Conservation (phyloP, 2,329 filamentous ascomycete genomes). For the Emergomyces pasteurianus region DNA sequence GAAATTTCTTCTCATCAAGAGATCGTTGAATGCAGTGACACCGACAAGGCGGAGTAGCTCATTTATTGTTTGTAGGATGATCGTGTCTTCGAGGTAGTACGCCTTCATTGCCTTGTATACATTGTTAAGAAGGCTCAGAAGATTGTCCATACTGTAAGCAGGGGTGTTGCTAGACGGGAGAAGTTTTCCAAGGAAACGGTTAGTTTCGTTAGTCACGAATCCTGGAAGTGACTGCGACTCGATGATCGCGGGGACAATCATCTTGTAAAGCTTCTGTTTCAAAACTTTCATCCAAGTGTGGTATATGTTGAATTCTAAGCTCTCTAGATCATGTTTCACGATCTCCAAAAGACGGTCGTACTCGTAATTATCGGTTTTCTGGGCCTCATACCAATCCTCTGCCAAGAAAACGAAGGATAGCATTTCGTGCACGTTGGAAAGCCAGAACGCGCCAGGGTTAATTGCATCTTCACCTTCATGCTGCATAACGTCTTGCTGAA, state of each 20-base stretch:
- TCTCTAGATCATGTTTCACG: conserved; percentile 97
- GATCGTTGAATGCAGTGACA: conserved; percentile 95
- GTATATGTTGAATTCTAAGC: conserved; percentile 98
- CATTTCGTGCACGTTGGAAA: conserved; percentile 99
- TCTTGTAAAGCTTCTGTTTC: conserved; percentile 98
- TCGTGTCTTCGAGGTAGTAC: conserved; percentile 91
- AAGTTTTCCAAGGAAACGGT: conserved; percentile 94
- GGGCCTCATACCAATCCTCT: conserved; percentile 98
- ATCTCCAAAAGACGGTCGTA: conserved; percentile 96
- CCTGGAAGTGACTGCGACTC: conserved; percentile 96
- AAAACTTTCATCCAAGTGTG: conserved; percentile 99
- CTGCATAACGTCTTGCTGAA: conserved; percentile 98
- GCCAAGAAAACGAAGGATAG: conserved; percentile 97
- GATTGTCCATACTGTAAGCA: conserved; percentile 99
- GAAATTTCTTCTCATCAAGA: conserved; percentile 96
- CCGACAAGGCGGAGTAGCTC: conserved; percentile 87
- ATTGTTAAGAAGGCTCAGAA: conserved; percentile 88
- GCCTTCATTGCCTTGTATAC: conserved; percentile 99
- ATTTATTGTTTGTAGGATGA: conserved; percentile 90
- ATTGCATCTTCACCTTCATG: conserved; percentile 95
- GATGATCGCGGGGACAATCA: conserved; percentile 98
- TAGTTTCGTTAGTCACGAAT: conserved; percentile 97
- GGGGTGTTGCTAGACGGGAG: conserved; percentile 80
- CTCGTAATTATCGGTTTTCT: conserved; percentile 98
- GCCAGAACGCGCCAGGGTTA: conserved; percentile 95